These are phyloP conservation scores for Bruguiera sexangula DNA, from an alignment of 345 rosid genomes.

Conservation along the genomic window DNA sequence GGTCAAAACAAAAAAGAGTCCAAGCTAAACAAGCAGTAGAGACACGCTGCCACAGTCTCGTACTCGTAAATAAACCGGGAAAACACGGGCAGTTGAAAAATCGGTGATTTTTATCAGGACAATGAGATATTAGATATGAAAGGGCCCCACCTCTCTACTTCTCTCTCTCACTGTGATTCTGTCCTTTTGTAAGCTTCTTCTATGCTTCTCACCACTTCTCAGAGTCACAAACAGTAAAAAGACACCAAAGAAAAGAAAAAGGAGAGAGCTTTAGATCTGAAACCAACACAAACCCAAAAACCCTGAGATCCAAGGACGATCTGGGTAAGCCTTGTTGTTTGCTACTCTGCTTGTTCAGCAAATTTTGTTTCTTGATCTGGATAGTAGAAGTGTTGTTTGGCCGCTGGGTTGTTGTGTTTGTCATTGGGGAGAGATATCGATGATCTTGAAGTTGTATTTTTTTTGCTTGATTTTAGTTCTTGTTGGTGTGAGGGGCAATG, in stretches of 20 bases:
- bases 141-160: constrained; percentile 24
- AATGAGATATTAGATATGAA: not conserved
- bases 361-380: constrained; percentile 26
- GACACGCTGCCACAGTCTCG: constrained; percentile 19
- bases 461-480: constrained; percentile 22
- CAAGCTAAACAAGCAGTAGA: not conserved
- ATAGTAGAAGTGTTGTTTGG: constrained; percentile 21
- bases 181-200: constrained; percentile 25
- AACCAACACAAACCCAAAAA: constrained; percentile 16
- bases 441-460: constrained; percentile 13
- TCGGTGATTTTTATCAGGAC: not conserved
- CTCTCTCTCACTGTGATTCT: constrained; percentile 6
- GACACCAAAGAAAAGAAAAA: not conserved
- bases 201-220: not conserved
- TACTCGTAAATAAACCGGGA: constrained; percentile 24
- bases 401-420: constrained; percentile 20
- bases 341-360: not conserved
- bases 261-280: constrained; percentile 44
- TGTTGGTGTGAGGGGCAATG: not conserved
- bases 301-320: constrained; percentile 10
- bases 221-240: not conserved
- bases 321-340: constrained; percentile 18
- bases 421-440: constrained; percentile 30
- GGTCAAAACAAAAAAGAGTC: too few relatives aligned
- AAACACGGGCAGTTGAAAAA: constrained; percentile 11